Evolutionary conservation across 2,329 filamentous ascomycete genomes (phyloP), one percentile per base, ranked within the genome.

Genomic region (Penicillium sp.): DNA sequence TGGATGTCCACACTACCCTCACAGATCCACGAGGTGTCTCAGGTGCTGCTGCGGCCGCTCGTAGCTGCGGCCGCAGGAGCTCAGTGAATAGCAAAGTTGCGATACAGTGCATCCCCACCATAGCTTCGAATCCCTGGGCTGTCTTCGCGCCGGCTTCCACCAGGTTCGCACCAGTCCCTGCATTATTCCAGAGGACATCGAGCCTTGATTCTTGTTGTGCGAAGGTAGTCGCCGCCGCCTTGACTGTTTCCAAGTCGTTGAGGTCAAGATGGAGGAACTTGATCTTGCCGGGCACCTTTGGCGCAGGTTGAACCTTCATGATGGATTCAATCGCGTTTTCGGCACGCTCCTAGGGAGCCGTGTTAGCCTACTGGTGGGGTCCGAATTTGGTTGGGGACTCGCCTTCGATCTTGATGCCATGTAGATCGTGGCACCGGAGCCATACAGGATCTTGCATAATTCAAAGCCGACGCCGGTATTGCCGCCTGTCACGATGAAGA

Each of bases 361-460:
- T 29, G 13, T 55, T 26, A 27, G 71, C 78, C 29, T 84, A 81
- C 3, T 11, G 9, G 19, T 44, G 4, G 42, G 42, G n/a, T 26
- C 42, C 25, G 9, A 16, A 44, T 31, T 31, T 10, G 19, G 5
- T 44, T 23, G 10, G 19, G 10, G 42, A 26, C 78, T 78, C 33
- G 16, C 45, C 46, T 48, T 48, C 1, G 46, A 48, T 48, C 46
- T 48, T 1, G 46, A 48, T 4, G 82, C 82, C 26, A 85, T 68
- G 68, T 85, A 86, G n/a, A 87, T 79, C 1, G 74, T 83, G 35
- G 76, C 83, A 54, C 84, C 81, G 35, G 76, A 78, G 13, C 72
- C 68, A 68, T 86, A 87, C 11, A 88, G 75, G 3, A 87, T 77
- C 53, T 61, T 61, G 55, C 25, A 33, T 25, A 61, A 46, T 45